Percentiles rank a stretch among this genome's conserved stretches.
These are phyloP conservation scores for Inga leiocalycina DNA, from an alignment of 306 rosid species.

Conservation along the genomic window DNA sequence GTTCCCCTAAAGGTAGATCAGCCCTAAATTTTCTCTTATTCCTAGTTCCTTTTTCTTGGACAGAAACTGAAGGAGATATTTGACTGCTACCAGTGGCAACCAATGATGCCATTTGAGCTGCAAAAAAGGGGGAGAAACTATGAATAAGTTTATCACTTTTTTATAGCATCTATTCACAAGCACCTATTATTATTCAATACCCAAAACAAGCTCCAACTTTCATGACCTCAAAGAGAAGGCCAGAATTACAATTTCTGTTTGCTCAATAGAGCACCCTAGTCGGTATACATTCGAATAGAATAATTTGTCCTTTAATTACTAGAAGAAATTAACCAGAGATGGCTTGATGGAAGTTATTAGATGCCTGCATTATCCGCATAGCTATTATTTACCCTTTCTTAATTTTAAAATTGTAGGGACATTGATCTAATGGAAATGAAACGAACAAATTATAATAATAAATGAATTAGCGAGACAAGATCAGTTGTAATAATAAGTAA, in stretches of 20 bases:
- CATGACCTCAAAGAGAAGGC: background rate
- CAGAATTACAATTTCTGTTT: background rate
- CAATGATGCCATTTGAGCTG: conserved; percentile 83
- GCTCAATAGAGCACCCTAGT: background rate
- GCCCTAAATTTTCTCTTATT: conserved; percentile 96
- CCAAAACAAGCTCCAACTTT: conserved; percentile 32
- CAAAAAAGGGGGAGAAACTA: conserved; percentile 32
- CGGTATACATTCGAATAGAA: background rate
- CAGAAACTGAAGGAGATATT: conserved; percentile 56
- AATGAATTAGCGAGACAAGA: background rate
- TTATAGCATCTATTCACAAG: conserved; percentile 25
- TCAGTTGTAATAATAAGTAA: background rate
- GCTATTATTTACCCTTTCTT: background rate
- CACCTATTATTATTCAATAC: conserved; percentile 31
- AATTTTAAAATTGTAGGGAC: background rate
- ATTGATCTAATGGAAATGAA: background rate
- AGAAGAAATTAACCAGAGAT: background rate
- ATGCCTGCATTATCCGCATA: background rate
- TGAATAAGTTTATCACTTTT: conserved; percentile 36
- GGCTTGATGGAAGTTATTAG: background rate
- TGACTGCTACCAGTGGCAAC: conserved; percentile 61
- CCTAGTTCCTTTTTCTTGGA: conserved; percentile 83
- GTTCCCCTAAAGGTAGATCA: conserved; percentile 77
- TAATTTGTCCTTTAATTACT: background rate
- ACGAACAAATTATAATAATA: background rate